A percentile compares a stretch with the other conserved stretches of the same genome.
phyloP scores from a whole-genome alignment of 352 stramenopile genomes.

The Globisporangium viniferum region DNA sequence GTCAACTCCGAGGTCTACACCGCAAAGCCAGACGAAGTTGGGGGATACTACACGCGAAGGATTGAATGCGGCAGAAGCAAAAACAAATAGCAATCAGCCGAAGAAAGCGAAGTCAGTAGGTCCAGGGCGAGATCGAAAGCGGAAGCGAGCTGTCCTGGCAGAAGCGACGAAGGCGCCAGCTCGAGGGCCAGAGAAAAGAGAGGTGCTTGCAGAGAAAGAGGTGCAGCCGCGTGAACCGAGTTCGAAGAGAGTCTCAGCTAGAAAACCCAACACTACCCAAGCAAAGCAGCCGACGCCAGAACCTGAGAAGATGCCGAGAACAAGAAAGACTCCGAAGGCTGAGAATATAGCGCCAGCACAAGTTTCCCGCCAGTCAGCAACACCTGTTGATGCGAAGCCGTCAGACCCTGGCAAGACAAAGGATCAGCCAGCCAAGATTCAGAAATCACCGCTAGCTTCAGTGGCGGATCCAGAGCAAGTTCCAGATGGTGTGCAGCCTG shows the following conservation, averaged over 20 bases:
- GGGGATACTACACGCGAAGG: neutral
- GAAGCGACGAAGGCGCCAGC: neutral
- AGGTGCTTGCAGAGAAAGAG: neutral
- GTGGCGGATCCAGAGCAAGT: neutral
- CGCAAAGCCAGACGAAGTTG: neutral
- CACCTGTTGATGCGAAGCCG: neutral
- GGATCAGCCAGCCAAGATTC: neutral
- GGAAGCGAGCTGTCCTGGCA: neutral
- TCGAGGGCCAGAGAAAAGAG: neutral
- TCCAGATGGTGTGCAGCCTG: neutral
- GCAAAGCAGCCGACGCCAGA: neutral
- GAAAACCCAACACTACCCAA: neutral
- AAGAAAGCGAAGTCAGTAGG: neutral
- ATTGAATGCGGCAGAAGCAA: neutral
- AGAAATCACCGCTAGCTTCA: neutral
- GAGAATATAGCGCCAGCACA: neutral
- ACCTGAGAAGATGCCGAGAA: neutral
- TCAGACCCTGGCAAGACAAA: neutral
- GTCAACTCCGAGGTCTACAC: neutral
- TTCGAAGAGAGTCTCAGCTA: neutral
- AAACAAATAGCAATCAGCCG: neutral
- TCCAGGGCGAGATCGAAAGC: neutral
- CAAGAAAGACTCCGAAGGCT: neutral
- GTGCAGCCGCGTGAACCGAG: neutral
- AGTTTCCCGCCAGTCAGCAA: neutral